Base-by-base conservation (phyloP, 176 grass and related monocot genomes). In the Phyllostachys edulis region DNA sequence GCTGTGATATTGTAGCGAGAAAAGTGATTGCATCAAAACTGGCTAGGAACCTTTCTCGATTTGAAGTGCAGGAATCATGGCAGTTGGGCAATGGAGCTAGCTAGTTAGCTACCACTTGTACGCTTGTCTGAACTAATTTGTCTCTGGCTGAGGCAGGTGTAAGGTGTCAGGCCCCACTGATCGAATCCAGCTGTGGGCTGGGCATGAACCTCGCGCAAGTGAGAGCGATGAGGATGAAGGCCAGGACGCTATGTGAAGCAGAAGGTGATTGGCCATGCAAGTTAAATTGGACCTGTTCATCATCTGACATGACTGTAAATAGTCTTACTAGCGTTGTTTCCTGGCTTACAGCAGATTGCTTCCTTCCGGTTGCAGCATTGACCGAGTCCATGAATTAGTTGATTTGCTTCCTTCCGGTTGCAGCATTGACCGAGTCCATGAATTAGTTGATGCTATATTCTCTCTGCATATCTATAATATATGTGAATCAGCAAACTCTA, bases 281-380 rank as follows among this genome's bases (percentile, higher is more conserved):
- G 8, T 32, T 63, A 17, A 14, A 39, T 34, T 66, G 14, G 16
- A 38, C 20, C 0, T 51, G 44, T 37, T 21, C 36, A 36, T 39
- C 55, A 21, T 57, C 51, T 16, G 62, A 51, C 45, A 66, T 79
- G 44, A 67, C 77, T 80, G 62, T 80, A 67, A 38, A 80, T 80
- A 16, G 18, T 37, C 67, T 41, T 60, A 56, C 21, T 29, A 15
- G 49, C 29, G 6, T 77, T 18, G 49, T 37, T 37, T 40, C n/a
- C n/a, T 12, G 56, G 38, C 40, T 18, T 52, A 78, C 56, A 10
- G 52, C 14, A 15, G 11, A 34, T 34, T 61, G 59, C 62, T 34
- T 34, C 2, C 59, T 15, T 63, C 9, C 56, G 4, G 56, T 11
- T 11, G 21, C 60, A 29, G 7, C 60, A 32, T 15, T 29, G 1